phyloP scores from a whole-genome alignment of 495 filamentous ascomycete genomes.

The Aspergillus cavernicola region DNA sequence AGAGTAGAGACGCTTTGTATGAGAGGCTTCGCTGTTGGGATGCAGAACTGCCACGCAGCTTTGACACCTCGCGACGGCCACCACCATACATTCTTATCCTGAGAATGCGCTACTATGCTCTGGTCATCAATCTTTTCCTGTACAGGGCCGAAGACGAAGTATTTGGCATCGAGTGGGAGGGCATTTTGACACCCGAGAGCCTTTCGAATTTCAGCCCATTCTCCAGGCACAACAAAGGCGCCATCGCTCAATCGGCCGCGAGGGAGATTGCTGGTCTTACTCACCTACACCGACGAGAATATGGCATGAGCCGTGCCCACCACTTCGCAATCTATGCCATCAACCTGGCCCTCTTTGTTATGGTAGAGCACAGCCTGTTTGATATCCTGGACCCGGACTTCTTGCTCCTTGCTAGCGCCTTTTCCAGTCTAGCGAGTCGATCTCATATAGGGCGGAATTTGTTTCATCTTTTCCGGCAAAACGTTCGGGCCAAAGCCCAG shows the following conservation, averaged over 20 bases:
- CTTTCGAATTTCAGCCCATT: slow-evolving; percentile 21
- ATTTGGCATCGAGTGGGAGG: slow-evolving; percentile 17
- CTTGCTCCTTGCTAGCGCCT: slow-evolving; percentile 34
- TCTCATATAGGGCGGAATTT: slow-evolving; percentile 38
- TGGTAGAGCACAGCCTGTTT: slow-evolving; percentile 33
- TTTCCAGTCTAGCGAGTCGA: slow-evolving; percentile 35
- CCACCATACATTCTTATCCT: slow-evolving; percentile 40
- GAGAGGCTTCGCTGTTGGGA: slow-evolving; percentile 34
- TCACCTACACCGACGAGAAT: slow-evolving; percentile 34
- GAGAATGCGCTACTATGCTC: slow-evolving; percentile 39
- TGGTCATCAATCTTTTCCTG: slow-evolving; percentile 39
- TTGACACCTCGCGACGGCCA: slow-evolving; percentile 21
- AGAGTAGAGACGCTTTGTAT: slow-evolving; percentile 31
- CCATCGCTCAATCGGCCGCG: slow-evolving; percentile 27
- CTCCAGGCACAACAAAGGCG: slow-evolving; percentile 23
- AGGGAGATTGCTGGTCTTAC: slow-evolving; percentile 33
- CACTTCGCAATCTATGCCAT: slow-evolving; percentile 44
- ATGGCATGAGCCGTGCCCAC: slow-evolving; percentile 38
- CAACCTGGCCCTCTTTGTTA: slow-evolving; percentile 40
- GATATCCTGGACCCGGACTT: slow-evolving; percentile 40
- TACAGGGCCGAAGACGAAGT: slow-evolving; percentile 23
- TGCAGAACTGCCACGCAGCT: slow-evolving; percentile 28
- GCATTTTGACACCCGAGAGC: slow-evolving; percentile 34
- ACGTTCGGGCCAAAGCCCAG: slow-evolving; percentile 32
- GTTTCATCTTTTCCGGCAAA: slow-evolving; percentile 42